These are phyloP conservation scores for Podospora bellae-mahoneyi DNA, from an alignment of 495 filamentous ascomycete species.

Conservation along the genomic window DNA sequence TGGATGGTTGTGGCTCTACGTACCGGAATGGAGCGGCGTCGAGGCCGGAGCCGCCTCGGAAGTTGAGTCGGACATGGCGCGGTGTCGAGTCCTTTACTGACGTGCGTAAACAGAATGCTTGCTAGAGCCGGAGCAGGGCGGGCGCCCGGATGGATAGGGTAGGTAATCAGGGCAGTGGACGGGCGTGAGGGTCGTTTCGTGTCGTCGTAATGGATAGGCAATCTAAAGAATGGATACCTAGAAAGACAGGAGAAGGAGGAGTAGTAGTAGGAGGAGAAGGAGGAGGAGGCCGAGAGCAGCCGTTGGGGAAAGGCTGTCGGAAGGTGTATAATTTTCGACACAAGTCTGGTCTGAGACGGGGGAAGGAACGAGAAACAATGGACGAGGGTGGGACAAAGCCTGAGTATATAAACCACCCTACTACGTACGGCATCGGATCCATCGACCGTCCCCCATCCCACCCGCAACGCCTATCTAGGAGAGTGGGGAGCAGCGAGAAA, in stretches of 20 bases:
- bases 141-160: not conserved
- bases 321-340: constrained; percentile 4
- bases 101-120: not conserved
- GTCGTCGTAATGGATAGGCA: not conserved
- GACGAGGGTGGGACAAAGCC: constrained; percentile 17
- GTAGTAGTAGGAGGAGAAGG: no score
- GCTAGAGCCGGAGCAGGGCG: not conserved
- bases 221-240: not conserved
- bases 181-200: not conserved
- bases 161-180: not conserved
- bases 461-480: constrained; percentile 3
- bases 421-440: not conserved
- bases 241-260: no score
- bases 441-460: not conserved
- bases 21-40: not conserved
- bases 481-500: not conserved
- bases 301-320: not conserved
- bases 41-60: not conserved
- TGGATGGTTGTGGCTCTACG: not conserved
- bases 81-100: not conserved
- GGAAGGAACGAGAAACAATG: constrained; percentile 7
- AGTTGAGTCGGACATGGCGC: not conserved
- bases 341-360: constrained; percentile 6
- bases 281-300: not conserved
- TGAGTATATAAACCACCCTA: constrained; percentile 12